phyloP scores from a whole-genome alignment of 2,329 filamentous ascomycete species.

The Neonectria sp. region DNA sequence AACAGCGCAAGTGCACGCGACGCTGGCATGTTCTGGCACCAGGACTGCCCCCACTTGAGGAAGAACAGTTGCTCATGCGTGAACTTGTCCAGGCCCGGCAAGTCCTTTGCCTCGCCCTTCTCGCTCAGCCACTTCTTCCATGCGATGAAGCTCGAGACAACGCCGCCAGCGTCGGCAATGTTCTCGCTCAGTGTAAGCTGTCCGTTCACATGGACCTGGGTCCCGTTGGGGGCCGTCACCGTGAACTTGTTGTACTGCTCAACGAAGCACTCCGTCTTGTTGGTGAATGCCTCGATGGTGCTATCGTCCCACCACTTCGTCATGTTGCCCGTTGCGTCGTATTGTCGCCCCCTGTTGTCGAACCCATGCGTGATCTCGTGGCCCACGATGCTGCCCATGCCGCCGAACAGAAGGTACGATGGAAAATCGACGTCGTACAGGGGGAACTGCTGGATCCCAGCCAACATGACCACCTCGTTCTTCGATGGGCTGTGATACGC shows the following conservation, averaged over 20 bases:
- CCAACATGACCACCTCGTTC: conserved; percentile 75
- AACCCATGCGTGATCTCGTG: conserved; percentile 82
- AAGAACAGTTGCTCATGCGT: conserved; percentile 80
- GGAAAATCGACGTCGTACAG: conserved; percentile 75
- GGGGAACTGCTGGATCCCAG: conserved; percentile 78
- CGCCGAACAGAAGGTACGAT: conserved; percentile 77
- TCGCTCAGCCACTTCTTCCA: conserved; percentile 73
- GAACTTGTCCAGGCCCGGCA: conserved; percentile 75
- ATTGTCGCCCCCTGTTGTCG: conserved; percentile 76
- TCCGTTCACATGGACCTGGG: conserved; percentile 74
- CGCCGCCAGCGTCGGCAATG: conserved; percentile 79
- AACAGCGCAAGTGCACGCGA: conserved; percentile 71
- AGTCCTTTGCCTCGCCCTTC: conserved; percentile 62
- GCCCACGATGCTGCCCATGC: conserved; percentile 76
- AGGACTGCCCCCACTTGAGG: conserved; percentile 74
- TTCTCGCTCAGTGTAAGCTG: conserved; percentile 77
- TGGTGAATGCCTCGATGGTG: conserved; percentile 71
- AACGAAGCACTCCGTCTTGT: conserved; percentile 75
- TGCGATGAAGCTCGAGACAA: conserved; percentile 74
- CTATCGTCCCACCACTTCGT: conserved; percentile 77
- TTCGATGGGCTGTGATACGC: conserved; percentile 75
- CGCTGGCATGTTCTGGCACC: conserved; percentile 76
- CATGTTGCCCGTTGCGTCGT: conserved; percentile 75
- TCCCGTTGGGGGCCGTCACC: conserved; percentile 68
- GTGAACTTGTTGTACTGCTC: conserved; percentile 77